Percentiles rank a stretch among this genome's conserved stretches.
phyloP scores from a whole-genome alignment of 192 early-diverging fungal species.

The Rhizophagus clarus region DNA sequence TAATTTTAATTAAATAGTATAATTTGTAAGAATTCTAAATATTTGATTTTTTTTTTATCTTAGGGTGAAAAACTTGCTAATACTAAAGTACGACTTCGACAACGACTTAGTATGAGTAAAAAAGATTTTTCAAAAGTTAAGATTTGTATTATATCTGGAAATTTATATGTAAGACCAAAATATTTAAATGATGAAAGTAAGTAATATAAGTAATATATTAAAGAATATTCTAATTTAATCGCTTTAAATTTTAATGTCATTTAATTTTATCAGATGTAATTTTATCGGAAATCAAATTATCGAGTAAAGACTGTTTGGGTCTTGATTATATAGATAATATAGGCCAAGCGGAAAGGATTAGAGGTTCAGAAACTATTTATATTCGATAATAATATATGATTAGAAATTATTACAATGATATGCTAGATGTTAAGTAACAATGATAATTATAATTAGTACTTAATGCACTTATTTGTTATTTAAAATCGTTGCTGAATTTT shows the following conservation, averaged over 20 bases:
- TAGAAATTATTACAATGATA: too few species aligned
- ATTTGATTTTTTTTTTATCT: too few species aligned
- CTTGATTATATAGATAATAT: constrained; percentile 54
- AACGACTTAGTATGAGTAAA: constrained; percentile 73
- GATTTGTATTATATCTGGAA: constrained; percentile 45
- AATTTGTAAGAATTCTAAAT: too few species aligned
- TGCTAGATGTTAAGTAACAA: too few species aligned
- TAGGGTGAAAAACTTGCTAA: constrained; percentile 69
- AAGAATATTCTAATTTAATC: too few species aligned
- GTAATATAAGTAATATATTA: not conserved
- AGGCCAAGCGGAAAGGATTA: constrained; percentile 31
- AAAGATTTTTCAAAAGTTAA: constrained; percentile 82
- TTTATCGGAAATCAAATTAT: constrained; percentile 34
- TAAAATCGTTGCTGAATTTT: too few species aligned
- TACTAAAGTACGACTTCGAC: constrained; percentile 74
- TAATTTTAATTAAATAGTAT: not conserved
- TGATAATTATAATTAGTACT: too few species aligned
- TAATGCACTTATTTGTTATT: too few species aligned
- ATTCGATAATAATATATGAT: constrained; percentile 20
- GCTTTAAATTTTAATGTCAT: not conserved
- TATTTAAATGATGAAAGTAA: constrained; percentile 34
- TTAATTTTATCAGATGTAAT: constrained; percentile 30
- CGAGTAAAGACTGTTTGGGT: constrained; percentile 42
- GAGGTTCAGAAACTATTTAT: constrained; percentile 41
- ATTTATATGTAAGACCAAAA: constrained; percentile 2